phyloP scores from a whole-genome alignment of 805 yeast species.

The Teunomyces barrocoloradensis region DNA sequence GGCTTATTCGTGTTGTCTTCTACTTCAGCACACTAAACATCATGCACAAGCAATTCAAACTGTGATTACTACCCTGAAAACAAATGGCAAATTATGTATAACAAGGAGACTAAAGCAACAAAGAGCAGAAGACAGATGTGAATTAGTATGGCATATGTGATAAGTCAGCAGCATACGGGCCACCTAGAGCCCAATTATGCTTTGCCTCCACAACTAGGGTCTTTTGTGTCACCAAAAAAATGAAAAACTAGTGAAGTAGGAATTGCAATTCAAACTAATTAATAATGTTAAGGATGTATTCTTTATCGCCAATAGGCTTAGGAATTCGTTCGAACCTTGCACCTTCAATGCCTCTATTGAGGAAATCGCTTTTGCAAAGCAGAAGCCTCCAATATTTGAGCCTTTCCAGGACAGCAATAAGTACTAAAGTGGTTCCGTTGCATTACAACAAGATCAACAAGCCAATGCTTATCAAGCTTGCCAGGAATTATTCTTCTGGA shows the following conservation, averaged over 20 bases:
- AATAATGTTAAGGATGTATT: not conserved
- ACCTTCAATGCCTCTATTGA: not conserved
- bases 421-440: not conserved
- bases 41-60: no score
- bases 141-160: no score
- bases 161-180: not conserved
- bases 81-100: no score
- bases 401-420: not conserved
- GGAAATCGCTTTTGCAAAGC: not conserved
- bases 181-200: not conserved
- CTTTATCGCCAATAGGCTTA: not conserved
- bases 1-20: constrained; percentile 28
- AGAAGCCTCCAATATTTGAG: not conserved
- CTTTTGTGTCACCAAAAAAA: constrained; percentile 2
- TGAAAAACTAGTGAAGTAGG: not conserved
- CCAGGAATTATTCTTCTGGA: constrained; percentile 4
- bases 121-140: no score
- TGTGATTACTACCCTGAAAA: no score
- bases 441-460: not conserved
- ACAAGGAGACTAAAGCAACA: no score
- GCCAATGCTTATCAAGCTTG: not conserved
- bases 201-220: not conserved
- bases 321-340: not conserved
- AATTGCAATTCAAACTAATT: not conserved
- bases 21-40: not conserved